Conservation (phyloP, 495 filamentous ascomycete species). For the Acidomyces sp. region DNA sequence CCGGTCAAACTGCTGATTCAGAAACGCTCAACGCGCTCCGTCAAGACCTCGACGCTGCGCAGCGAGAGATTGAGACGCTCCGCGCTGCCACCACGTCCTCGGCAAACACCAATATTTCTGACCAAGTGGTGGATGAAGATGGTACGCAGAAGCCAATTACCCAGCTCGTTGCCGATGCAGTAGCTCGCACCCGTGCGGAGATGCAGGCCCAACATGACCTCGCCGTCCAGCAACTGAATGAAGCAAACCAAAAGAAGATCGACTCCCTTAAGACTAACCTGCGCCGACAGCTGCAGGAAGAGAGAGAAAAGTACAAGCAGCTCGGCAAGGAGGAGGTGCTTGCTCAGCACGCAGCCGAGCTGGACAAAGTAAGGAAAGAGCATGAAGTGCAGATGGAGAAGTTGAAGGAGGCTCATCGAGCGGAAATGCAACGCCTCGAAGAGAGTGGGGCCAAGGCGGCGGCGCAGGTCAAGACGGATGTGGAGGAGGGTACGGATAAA, state of each 20-base stretch:
- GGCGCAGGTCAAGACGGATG: constrained; percentile 7
- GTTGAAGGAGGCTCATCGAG: constrained; percentile 51
- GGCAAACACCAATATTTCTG: constrained; percentile 19
- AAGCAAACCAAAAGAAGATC: constrained; percentile 50
- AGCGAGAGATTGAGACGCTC: constrained; percentile 33
- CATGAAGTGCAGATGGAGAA: constrained; percentile 50
- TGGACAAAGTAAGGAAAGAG: constrained; percentile 31
- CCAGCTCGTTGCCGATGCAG: constrained; percentile 29
- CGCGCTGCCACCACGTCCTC: constrained; percentile 24
- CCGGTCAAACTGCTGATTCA: constrained; percentile 5
- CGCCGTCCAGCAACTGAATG: constrained; percentile 44
- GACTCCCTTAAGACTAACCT: constrained; percentile 61
- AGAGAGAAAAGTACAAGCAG: constrained; percentile 37
- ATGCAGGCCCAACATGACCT: constrained; percentile 33
- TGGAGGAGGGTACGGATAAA: not conserved
- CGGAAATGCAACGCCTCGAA: constrained; percentile 37
- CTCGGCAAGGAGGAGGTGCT: constrained; percentile 24
- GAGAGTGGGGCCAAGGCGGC: constrained; percentile 7
- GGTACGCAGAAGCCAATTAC: constrained; percentile 21
- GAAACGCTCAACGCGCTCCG: constrained; percentile 29
- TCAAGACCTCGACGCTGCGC: constrained; percentile 33
- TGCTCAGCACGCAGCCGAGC: constrained; percentile 33
- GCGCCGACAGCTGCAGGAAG: constrained; percentile 55
- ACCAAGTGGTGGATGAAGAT: constrained; percentile 9
- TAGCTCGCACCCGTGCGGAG: constrained; percentile 25